Conservation (phyloP, 1,284 basidiomycete species). For the Boletus hoseneyae region DNA sequence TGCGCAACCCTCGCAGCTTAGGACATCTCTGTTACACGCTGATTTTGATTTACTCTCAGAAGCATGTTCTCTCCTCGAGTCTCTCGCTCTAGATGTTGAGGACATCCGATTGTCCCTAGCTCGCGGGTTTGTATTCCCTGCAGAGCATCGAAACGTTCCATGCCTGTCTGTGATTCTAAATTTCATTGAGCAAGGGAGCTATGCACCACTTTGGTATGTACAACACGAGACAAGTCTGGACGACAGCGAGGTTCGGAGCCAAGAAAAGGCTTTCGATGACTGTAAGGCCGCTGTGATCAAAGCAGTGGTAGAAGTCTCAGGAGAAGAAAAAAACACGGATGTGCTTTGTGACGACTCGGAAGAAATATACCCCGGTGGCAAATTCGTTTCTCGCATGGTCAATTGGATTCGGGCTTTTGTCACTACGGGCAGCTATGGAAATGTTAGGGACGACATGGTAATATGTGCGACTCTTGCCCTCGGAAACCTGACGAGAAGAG, state of each 20-base stretch:
- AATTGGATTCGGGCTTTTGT: conserved; percentile 68
- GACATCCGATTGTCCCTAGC: conserved; percentile 68
- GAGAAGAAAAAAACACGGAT: conserved; percentile 76
- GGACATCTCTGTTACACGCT: conserved; percentile 53
- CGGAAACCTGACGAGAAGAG: conserved; percentile 77
- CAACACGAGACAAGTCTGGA: conserved; percentile 36
- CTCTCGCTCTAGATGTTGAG: conserved; percentile 70
- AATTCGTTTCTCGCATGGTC: conserved; percentile 72
- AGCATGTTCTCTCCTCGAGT: conserved; percentile 70
- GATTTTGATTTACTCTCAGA: conserved; percentile 75
- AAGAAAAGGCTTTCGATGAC: conserved; percentile 70
- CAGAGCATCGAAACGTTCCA: conserved; percentile 53
- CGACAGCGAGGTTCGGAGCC: conserved; percentile 46
- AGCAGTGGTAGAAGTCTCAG: conserved; percentile 79
- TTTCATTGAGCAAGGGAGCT: conserved; percentile 68
- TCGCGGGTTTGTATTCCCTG: conserved; percentile 57
- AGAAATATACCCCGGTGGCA: conserved; percentile 55
- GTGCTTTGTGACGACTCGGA: conserved; percentile 69
- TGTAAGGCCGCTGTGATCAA: conserved; percentile 85
- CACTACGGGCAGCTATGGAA: conserved; percentile 24
- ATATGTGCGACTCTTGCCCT: conserved; percentile 81
- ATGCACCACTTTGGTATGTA: conserved; percentile 60
- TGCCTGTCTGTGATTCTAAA: conserved; percentile 62
- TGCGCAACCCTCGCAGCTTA: conserved; percentile 41
- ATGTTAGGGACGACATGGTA: conserved; percentile 68